phyloP scores from a whole-genome alignment of 805 yeast species.

The Priceomyces fermenticarens region DNA sequence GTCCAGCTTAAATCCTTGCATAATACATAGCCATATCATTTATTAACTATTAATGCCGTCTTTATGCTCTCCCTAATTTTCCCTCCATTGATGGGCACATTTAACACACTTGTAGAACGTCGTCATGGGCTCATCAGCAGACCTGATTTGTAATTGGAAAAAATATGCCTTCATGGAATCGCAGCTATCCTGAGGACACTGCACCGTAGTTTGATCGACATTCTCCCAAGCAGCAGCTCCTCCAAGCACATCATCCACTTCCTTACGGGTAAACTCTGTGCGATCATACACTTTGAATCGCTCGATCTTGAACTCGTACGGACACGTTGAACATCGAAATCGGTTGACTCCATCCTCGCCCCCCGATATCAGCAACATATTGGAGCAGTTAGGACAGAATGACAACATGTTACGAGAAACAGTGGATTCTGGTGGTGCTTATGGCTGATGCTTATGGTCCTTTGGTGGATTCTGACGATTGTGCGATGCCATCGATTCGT shows the following conservation, averaged over 20 bases:
- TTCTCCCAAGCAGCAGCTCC: constrained; percentile 99
- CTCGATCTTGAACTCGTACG: constrained; percentile 86
- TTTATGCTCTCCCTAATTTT: constrained; percentile 48
- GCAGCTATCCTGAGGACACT: constrained; percentile 86
- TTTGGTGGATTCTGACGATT: too few species aligned
- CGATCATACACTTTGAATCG: constrained; percentile 86
- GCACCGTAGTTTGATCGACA: constrained; percentile 91
- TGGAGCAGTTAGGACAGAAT: constrained; percentile 92
- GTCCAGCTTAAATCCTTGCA: constrained; percentile 7
- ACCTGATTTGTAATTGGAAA: constrained; percentile 93
- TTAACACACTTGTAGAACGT: constrained; percentile 93
- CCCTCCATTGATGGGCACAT: constrained; percentile 96
- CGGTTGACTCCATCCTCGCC: constrained; percentile 55
- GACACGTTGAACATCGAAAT: constrained; percentile 90
- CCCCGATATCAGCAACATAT: constrained; percentile 76
- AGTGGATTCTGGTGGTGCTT: not conserved
- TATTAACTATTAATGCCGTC: not conserved
- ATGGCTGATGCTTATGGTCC: not conserved
- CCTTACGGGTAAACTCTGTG: constrained; percentile 76
- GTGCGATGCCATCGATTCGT: too few species aligned
- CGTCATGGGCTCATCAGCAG: constrained; percentile 99
- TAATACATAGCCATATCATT: not conserved
- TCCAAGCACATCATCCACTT: constrained; percentile 94
- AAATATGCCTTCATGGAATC: constrained; percentile 90
- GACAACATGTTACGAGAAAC: constrained; percentile 69